Base-by-base conservation (phyloP, 2,329 filamentous ascomycete genomes). In the Spiromastix sp. region DNA sequence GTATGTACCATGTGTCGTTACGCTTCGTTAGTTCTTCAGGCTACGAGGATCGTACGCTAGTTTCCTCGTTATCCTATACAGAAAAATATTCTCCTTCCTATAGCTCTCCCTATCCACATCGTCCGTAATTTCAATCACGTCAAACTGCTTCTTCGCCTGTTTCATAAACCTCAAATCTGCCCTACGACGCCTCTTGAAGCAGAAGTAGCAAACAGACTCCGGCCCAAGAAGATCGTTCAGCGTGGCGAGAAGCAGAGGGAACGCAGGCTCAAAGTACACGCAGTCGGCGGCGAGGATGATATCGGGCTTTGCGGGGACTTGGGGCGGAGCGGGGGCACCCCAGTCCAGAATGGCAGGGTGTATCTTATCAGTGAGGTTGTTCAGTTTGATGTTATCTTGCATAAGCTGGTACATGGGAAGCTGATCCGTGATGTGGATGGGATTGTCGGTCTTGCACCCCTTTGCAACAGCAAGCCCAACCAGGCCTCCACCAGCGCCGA, bases 211-310 rank as follows among this genome's bases (percentile, higher is more conserved):
- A 28, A 86, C 58, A 0, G 74, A 75, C 7, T 68, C 55, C 3
- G 69, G 71, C 11, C 74, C 71, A 3, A 94, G 68, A 31, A 95
- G 67, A 43, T 83, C 77, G 40, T 73, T 67, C 45, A 96, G 64
- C 4, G 89, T 96, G 43, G 77, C 65, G 52, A 91, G 72, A 30
- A 98, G 71, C 21, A 95, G 68, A 19, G 89, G 87, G 53, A 96
- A 96, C 1, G 91, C 85, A 2, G 89, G 86, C 60, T 96, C 91
- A 57, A 93, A 93, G 66, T 96, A 98, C 32, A 94, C 86, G 61
- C 89, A 96, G 59, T 96, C 91, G 26, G 87, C 89, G 3, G 91
- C 91, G n/a, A 96, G 71, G 37, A 98, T 78, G 37, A 94, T 68
- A 49, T 87, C 77, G 12, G 86, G 85, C 68, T 66, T 36, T 68